Base-by-base conservation (phyloP, 2,329 filamentous ascomycete species). In the Stachybotrys chartarum region DNA sequence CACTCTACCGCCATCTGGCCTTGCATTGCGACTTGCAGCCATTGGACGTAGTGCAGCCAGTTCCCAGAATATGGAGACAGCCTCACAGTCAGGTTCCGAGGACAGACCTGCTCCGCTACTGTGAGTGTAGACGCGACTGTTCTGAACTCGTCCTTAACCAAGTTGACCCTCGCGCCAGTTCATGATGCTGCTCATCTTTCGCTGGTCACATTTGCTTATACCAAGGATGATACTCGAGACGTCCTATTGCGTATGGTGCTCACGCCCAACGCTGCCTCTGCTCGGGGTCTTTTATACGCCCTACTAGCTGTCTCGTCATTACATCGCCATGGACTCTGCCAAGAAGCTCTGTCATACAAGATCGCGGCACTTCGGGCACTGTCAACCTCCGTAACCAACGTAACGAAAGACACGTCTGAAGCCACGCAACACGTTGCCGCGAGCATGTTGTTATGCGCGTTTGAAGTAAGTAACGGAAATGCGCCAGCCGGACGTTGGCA, bases 381-480 rank as follows among this genome's bases (percentile, higher is more conserved):
- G 1, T 55, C 56, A 6, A 30, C 16, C 5, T 63, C 60, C 0
- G 35, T 52, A 30, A 46, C 4, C 47, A 31, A 0, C 7, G 35
- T 6, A 17, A 12, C 12, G 55, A 12, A 56, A 24, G 24, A 24
- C 24, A 24, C 24, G 24, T 24, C 16, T 30, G 46, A 54, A 17
- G 60, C 60, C 42, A 51, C 54, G 0, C 61, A 59, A n/a, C 59
- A 63, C 7, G 58, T 63, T 4, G 58, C 60, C 7, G 52, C 60
- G 5, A 61, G 53, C 16, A 63, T 63, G 61, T 54, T 63, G 4
- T 58, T 63, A 5, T 58, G 54, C 1, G 51, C 61, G 12, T 63
- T 60, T 12, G 61, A 63, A 52, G 61, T 61, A 6, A 7, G 61
- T 52, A 7, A 12, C 17, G 7, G 60, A 50, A 6, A 12, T 5